These are phyloP conservation scores for Cucurbita ficifolia DNA, from an alignment of 306 rosid species.

Conservation along the genomic window DNA sequence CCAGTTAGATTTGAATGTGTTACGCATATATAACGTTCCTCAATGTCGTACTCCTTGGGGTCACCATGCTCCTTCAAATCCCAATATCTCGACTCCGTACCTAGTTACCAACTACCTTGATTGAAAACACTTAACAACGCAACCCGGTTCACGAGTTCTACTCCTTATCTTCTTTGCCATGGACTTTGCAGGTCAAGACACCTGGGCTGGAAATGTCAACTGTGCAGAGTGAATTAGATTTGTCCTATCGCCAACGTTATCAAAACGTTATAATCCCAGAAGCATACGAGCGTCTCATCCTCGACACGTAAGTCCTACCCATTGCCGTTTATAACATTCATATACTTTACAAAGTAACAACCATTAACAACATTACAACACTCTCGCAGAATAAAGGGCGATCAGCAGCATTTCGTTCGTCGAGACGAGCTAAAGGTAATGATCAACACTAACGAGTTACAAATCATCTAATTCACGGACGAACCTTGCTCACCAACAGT, in stretches of 20 bases:
- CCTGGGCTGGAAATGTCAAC: conserved; percentile 94
- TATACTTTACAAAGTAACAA: background rate
- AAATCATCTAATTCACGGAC: background rate
- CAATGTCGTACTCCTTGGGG: no score
- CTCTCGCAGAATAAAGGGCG: conserved; percentile 72
- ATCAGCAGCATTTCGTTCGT: conserved; percentile 92
- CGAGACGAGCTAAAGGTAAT: conserved; percentile 91
- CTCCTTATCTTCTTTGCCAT: conserved; percentile 7
- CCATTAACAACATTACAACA: background rate
- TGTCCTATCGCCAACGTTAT: conserved; percentile 84
- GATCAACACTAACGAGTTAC: background rate
- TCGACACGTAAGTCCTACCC: conserved; percentile 64
- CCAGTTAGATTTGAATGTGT: background rate
- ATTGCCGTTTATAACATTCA: background rate
- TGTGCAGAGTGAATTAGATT: conserved; percentile 78
- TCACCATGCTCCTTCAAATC: background rate
- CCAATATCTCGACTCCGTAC: background rate
- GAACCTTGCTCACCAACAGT: background rate
- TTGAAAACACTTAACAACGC: background rate
- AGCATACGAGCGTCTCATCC: conserved; percentile 96
- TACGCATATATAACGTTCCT: no score
- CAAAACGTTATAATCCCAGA: conserved; percentile 70
- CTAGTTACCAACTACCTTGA: background rate
- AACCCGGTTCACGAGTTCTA: background rate
- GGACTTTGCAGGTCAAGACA: conserved; percentile 62